Percentiles rank a stretch among this genome's conserved stretches.
Evolutionary conservation across 1,139 yeast genomes (phyloP).

Genomic region (Spencermartinsiella ligniputridi): DNA sequence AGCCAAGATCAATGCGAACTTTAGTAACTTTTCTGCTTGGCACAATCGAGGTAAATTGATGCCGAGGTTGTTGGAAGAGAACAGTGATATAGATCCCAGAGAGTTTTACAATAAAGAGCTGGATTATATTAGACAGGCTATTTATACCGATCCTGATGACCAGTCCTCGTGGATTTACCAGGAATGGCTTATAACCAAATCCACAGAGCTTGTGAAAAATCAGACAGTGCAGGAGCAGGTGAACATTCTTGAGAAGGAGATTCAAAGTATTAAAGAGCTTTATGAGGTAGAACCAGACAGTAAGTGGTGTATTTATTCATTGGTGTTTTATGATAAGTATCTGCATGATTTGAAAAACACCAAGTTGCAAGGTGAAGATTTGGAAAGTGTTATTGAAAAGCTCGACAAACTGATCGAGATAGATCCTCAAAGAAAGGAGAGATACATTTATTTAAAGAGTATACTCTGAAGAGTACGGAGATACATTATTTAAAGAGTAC

Average conservation of each 20-base stretch:
- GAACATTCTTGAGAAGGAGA: slow-evolving; percentile 29
- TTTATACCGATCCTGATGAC: slow-evolving; percentile 90
- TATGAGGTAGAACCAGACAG: slow-evolving; percentile 38
- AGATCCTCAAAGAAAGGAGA: slow-evolving; percentile 66
- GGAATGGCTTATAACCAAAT: slow-evolving; percentile 69
- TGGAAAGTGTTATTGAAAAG: slow-evolving; percentile 23
- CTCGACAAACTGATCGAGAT: slow-evolving; percentile 46
- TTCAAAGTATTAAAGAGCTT: slow-evolving; percentile 32
- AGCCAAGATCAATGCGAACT: slow-evolving; percentile 68
- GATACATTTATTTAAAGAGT: slow-evolving; percentile 17
- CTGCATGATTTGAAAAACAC: slow-evolving; percentile 11
- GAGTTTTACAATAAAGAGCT: slow-evolving; percentile 55
- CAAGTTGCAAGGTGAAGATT: slow-evolving; percentile 16
- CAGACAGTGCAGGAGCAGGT: slow-evolving; percentile 22
- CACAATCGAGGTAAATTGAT: slow-evolving; percentile 78
- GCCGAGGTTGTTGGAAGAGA: slow-evolving; percentile 41
- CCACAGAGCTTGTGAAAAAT: slow-evolving; percentile 39
- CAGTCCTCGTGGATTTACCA: slow-evolving; percentile 90
- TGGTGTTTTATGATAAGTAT: slow-evolving; percentile 26
- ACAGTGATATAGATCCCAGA: slow-evolving; percentile 31
- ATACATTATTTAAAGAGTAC: too few relatives aligned
- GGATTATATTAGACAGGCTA: slow-evolving; percentile 70
- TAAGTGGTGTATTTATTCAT: slow-evolving; percentile 36
- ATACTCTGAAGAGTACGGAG: too few relatives aligned
- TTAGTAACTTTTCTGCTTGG: slow-evolving; percentile 95